Conservation (phyloP, 106 monocot species). For the Dactylorhiza incarnata region DNA sequence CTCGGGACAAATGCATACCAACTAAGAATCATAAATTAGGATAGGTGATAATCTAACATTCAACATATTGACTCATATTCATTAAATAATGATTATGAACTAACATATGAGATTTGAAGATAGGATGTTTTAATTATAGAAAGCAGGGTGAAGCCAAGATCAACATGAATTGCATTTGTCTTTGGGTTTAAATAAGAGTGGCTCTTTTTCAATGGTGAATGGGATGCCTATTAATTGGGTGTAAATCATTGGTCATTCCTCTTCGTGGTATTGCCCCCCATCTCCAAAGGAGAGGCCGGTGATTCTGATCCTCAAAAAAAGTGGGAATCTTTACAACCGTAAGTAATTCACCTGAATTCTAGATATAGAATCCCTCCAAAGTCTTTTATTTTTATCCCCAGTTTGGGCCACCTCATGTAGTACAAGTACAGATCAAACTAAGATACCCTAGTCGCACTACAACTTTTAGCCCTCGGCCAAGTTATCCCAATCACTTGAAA, state of each 20-base stretch:
- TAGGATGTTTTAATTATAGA: neutral
- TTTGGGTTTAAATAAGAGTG: neutral
- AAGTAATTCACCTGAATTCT: neutral
- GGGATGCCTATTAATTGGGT: neutral
- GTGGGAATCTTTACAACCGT: neutral
- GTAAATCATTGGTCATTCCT: neutral
- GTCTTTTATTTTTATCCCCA: neutral
- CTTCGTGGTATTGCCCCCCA: too few species aligned
- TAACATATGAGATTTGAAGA: neutral
- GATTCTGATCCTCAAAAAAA: too few species aligned
- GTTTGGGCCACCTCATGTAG: neutral
- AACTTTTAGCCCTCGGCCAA: neutral
- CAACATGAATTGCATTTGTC: neutral
- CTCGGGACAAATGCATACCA: neutral
- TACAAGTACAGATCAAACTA: neutral
- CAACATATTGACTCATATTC: neutral
- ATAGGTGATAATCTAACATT: neutral
- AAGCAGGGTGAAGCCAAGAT: neutral
- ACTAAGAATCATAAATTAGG: neutral
- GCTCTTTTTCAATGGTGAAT: neutral
- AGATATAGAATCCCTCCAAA: neutral
- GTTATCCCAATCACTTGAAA: neutral
- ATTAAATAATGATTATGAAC: neutral
- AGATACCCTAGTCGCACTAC: neutral
- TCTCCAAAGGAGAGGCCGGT: too few species aligned